Percentiles rank a stretch among this genome's conserved stretches.
These are phyloP conservation scores for Phytophthora pini DNA, from an alignment of 352 stramenopile genomes.

Conservation along the genomic window DNA sequence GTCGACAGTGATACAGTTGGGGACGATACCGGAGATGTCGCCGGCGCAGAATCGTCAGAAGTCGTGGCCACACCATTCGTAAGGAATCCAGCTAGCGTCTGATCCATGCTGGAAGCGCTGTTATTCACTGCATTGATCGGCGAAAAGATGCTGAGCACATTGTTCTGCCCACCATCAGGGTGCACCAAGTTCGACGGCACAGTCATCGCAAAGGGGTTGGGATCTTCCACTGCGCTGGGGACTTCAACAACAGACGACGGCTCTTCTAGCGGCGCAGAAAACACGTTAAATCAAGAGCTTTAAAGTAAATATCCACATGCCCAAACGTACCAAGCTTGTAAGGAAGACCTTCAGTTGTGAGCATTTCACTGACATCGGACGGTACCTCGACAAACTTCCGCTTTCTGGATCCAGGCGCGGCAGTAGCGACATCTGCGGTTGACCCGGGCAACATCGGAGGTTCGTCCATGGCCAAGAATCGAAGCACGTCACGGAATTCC, in stretches of 20 bases:
- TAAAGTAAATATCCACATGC: slow-evolving; percentile 9
- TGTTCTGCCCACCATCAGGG: slow-evolving; percentile 45
- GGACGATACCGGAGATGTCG: slow-evolving; percentile 6
- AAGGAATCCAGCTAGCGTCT: slow-evolving; percentile 29
- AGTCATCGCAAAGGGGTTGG: slow-evolving; percentile 43
- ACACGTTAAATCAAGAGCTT: no score
- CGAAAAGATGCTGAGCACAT: slow-evolving; percentile 85
- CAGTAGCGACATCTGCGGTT: slow-evolving; percentile 42
- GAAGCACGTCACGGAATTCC: slow-evolving; percentile 85
- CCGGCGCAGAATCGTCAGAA: not conserved
- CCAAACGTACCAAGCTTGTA: slow-evolving; percentile 39
- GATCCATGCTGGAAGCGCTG: slow-evolving; percentile 25
- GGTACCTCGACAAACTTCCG: slow-evolving; percentile 86
- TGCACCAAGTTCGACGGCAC: slow-evolving; percentile 26
- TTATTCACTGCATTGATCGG: slow-evolving; percentile 36
- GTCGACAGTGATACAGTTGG: slow-evolving; percentile 12
- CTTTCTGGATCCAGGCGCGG: slow-evolving; percentile 58
- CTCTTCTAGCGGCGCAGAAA: slow-evolving; percentile 13
- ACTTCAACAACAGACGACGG: slow-evolving; percentile 61
- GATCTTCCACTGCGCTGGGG: slow-evolving; percentile 38
- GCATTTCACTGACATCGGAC: slow-evolving; percentile 23
- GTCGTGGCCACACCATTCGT: slow-evolving; percentile 31
- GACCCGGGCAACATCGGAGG: slow-evolving; percentile 69
- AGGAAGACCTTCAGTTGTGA: not conserved
- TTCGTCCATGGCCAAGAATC: slow-evolving; percentile 88